Percentiles rank a stretch among this genome's conserved stretches.
phyloP scores from a whole-genome alignment of 176 grass and related monocot genomes.

The Oryza meridionalis region DNA sequence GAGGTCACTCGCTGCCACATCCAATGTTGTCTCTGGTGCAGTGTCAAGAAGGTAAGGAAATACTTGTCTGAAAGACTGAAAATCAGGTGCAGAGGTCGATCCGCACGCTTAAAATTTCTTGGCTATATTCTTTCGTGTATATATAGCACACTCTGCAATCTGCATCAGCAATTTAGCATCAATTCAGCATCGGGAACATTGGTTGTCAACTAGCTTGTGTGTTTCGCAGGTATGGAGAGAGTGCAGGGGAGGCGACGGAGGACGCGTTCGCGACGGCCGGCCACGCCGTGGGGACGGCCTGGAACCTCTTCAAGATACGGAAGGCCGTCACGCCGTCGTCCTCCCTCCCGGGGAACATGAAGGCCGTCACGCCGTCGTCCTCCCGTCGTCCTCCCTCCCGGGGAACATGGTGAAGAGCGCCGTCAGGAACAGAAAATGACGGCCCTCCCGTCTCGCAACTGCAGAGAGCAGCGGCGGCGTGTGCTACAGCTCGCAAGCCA shows the following conservation, averaged over 20 bases:
- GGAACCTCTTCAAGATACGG: constrained; percentile 92
- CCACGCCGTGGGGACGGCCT: constrained; percentile 86
- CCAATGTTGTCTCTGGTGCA: constrained; percentile 66
- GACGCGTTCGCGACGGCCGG: constrained; percentile 84
- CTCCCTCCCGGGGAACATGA: constrained; percentile 58
- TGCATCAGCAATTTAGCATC: not conserved
- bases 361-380: constrained; percentile 71
- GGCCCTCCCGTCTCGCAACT: not conserved
- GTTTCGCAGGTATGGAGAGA: constrained; percentile 69
- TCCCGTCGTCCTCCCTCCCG: too few species aligned
- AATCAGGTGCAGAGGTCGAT: too few species aligned
- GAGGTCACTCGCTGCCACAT: constrained; percentile 72
- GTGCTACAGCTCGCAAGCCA: not conserved
- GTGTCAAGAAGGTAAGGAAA: constrained; percentile 63
- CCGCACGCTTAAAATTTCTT: not conserved
- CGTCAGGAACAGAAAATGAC: constrained; percentile 67
- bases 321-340: constrained; percentile 77
- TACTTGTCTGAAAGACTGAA: not conserved
- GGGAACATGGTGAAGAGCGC: constrained; percentile 67
- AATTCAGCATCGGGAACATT: not conserved
- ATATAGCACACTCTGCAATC: not conserved
- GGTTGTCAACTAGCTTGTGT: not conserved
- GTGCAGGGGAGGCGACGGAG: constrained; percentile 71
- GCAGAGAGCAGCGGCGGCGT: not conserved
- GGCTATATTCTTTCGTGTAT: not conserved